Conservation (phyloP, 2,329 filamentous ascomycete species). For the Xylaria sp. region DNA sequence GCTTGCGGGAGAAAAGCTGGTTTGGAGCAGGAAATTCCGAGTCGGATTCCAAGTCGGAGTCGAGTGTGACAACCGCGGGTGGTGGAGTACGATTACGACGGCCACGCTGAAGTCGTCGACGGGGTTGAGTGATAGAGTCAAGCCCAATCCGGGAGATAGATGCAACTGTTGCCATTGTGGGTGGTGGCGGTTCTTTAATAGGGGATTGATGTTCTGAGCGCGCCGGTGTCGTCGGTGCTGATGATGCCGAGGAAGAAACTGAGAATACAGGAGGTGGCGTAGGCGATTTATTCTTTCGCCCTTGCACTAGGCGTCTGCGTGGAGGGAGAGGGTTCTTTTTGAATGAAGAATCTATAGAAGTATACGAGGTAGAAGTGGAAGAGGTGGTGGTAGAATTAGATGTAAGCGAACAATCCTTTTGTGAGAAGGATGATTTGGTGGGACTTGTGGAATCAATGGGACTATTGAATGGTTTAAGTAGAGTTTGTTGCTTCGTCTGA, state of each 20-base stretch:
- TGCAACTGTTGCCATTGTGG: slow-evolving; percentile 15
- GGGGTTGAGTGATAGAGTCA: slow-evolving; percentile 32
- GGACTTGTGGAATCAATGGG: slow-evolving; percentile 9
- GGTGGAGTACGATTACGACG: slow-evolving; percentile 37
- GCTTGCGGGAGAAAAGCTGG: slow-evolving; percentile 37
- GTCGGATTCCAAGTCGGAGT: slow-evolving; percentile 37
- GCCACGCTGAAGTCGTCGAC: slow-evolving; percentile 44
- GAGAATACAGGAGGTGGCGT: slow-evolving; percentile 47
- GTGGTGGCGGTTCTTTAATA: slow-evolving; percentile 11
- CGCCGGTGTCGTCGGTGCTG: slow-evolving; percentile 45
- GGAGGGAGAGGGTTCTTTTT: slow-evolving; percentile 35
- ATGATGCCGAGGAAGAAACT: slow-evolving; percentile 47
- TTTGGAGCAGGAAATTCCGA: slow-evolving; percentile 4
- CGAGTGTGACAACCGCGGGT: slow-evolving; percentile 30
- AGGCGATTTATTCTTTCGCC: slow-evolving; percentile 43
- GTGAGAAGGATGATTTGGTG: slow-evolving; percentile 32
- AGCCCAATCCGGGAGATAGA: not conserved
- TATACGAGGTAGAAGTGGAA: slow-evolving; percentile 27
- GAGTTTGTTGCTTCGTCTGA: slow-evolving; percentile 28
- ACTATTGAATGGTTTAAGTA: slow-evolving; percentile 12
- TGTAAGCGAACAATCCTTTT: slow-evolving; percentile 30
- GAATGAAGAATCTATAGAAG: slow-evolving; percentile 34
- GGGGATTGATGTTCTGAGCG: slow-evolving; percentile 37
- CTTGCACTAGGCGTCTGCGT: slow-evolving; percentile 48
- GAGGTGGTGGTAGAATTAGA: slow-evolving; percentile 27